These are phyloP conservation scores for Tylopilus sp. DNA, from an alignment of 768 basidiomycete species.

Conservation along the genomic window DNA sequence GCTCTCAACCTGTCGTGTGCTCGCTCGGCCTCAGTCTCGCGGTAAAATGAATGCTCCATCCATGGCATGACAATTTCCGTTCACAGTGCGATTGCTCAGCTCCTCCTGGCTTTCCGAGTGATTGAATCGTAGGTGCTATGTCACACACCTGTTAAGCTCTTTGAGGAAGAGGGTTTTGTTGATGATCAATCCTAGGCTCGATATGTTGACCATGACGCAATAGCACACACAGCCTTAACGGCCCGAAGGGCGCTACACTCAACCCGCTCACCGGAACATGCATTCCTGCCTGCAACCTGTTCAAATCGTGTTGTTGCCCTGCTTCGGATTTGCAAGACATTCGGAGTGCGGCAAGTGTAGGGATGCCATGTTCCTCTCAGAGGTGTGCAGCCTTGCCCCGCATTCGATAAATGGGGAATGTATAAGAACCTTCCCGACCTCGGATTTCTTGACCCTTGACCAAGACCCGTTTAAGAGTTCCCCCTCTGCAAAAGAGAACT, in stretches of 20 bases:
- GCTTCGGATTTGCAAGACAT: slow-evolving; percentile 32
- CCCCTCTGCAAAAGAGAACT: slow-evolving; percentile 19
- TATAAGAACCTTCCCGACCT: slow-evolving; percentile 28
- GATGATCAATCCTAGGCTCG: slow-evolving; percentile 26
- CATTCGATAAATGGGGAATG: slow-evolving; percentile 20
- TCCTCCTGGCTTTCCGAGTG: slow-evolving; percentile 8
- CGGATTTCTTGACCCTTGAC: slow-evolving; percentile 25
- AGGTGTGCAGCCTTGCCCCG: slow-evolving; percentile 20
- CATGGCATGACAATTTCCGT: slow-evolving; percentile 27
- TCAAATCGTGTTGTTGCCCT: slow-evolving; percentile 30
- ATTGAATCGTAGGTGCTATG: slow-evolving; percentile 14
- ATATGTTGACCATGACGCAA: slow-evolving; percentile 25
- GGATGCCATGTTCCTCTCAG: slow-evolving; percentile 26
- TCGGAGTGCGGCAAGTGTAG: slow-evolving; percentile 26
- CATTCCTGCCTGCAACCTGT: slow-evolving; percentile 29
- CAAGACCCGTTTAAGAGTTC: slow-evolving; percentile 22
- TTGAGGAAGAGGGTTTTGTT: slow-evolving; percentile 28
- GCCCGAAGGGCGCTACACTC: slow-evolving; percentile 21
- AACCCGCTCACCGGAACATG: slow-evolving; percentile 29
- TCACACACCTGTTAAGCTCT: slow-evolving; percentile 28
- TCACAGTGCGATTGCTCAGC: slow-evolving; percentile 1
- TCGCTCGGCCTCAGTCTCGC: slow-evolving; percentile 4
- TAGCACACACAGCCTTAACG: slow-evolving; percentile 24
- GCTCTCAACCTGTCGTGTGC: slow-evolving; percentile 10
- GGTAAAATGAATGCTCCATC: slow-evolving; percentile 20